phyloP scores from a whole-genome alignment of 2,329 filamentous ascomycete species.

The Neocucurbitaria cava region DNA sequence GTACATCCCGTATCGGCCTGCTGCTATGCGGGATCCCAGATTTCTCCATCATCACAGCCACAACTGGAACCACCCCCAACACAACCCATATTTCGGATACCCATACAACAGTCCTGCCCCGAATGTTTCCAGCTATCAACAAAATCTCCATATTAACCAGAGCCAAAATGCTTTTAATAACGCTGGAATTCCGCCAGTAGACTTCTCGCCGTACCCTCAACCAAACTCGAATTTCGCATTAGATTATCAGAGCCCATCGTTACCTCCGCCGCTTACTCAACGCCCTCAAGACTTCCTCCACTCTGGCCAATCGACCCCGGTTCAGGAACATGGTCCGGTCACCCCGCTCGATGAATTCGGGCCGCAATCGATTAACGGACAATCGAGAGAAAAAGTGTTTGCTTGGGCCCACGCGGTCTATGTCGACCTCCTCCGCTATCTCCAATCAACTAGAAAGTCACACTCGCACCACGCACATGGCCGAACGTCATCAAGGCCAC shows the following conservation, averaged over 20 bases:
- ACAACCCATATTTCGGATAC: slow-evolving; percentile 34
- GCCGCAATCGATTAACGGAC: slow-evolving; percentile 51
- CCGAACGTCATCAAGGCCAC: slow-evolving; percentile 58
- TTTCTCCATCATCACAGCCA: slow-evolving; percentile 41
- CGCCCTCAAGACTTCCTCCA: slow-evolving; percentile 35
- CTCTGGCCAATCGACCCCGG: slow-evolving; percentile 40
- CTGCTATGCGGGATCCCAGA: slow-evolving; percentile 50
- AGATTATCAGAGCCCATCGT: slow-evolving; percentile 36
- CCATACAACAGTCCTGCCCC: slow-evolving; percentile 35
- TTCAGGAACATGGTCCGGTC: slow-evolving; percentile 28
- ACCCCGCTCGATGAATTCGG: slow-evolving; percentile 47
- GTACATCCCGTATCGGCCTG: slow-evolving; percentile 50
- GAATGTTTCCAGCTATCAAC: slow-evolving; percentile 34
- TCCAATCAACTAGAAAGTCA: slow-evolving; percentile 54
- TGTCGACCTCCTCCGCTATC: slow-evolving; percentile 56
- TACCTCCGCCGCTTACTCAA: slow-evolving; percentile 29
- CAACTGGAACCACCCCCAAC: slow-evolving; percentile 42
- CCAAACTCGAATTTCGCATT: slow-evolving; percentile 29
- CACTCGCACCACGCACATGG: slow-evolving; percentile 51
- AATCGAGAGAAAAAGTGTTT: slow-evolving; percentile 54
- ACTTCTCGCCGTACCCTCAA: slow-evolving; percentile 36
- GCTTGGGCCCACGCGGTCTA: slow-evolving; percentile 57
- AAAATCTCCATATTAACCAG: slow-evolving; percentile 34
- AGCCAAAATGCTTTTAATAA: slow-evolving; percentile 31
- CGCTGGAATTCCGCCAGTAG: slow-evolving; percentile 26